Conservation (phyloP, 305 asterid species). For the Rubia tinctorum region DNA sequence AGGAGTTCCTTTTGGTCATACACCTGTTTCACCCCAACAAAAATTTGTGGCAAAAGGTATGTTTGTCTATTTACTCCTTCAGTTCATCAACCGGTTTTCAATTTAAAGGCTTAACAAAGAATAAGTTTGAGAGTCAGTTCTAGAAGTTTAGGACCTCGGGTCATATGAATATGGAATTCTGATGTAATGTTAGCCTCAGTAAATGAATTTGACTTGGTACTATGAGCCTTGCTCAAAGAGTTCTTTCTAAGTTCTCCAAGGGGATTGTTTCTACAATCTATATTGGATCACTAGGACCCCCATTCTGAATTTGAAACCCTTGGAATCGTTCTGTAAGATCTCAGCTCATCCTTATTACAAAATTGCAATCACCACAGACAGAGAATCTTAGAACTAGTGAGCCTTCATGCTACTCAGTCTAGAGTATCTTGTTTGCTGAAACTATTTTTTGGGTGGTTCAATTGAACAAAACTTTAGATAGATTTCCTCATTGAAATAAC, state of each 20-base stretch:
- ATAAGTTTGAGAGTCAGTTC: background rate
- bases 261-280: background rate
- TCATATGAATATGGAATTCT: background rate
- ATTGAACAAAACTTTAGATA: background rate
- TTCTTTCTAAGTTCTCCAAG: background rate
- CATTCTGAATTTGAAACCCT: background rate
- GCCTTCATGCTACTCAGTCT: conserved; percentile 7
- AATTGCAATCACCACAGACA: background rate
- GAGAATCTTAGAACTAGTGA: background rate
- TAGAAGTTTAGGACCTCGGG: conserved; percentile 1
- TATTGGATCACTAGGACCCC: background rate
- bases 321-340: background rate
- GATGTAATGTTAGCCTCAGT: background rate
- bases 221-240: background rate
- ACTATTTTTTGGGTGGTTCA: background rate
- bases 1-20: conserved; percentile 86
- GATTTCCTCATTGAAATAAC: background rate
- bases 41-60: conserved; percentile 86
- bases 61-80: conserved; percentile 19
- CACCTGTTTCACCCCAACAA: conserved; percentile 79
- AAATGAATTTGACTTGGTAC: background rate
- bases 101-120: background rate
- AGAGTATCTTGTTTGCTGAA: background rate
- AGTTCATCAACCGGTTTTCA: background rate
- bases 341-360: background rate